Evolutionary conservation across 2,329 filamentous ascomycete genomes (phyloP).

Genomic region (Akanthomyces uredinophilus): DNA sequence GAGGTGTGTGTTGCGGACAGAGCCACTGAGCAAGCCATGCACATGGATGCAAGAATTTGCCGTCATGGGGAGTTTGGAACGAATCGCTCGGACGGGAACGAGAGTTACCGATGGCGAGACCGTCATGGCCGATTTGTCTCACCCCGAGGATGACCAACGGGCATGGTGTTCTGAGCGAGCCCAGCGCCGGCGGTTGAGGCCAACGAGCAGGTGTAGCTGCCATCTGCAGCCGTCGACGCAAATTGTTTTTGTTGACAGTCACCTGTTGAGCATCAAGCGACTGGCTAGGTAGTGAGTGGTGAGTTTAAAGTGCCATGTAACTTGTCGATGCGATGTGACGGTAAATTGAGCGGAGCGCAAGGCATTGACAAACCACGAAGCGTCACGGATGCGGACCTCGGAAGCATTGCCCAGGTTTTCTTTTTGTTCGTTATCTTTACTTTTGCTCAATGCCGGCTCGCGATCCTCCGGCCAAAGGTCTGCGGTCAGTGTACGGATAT

Average conservation of each 20-base stretch:
- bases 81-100: too few species aligned
- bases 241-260: not conserved
- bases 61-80: not conserved
- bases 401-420: not conserved
- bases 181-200: not conserved
- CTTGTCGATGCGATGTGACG: not conserved
- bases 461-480: conserved; percentile 41
- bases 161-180: not conserved
- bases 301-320: not conserved
- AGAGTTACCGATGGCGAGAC: not conserved
- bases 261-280: not conserved
- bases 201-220: not conserved
- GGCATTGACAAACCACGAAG: not conserved
- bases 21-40: not conserved
- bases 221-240: not conserved
- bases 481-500: not conserved
- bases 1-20: not conserved
- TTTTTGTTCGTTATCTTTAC: conserved; percentile 18
- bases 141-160: not conserved
- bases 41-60: not conserved
- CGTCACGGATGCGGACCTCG: not conserved
- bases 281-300: not conserved
- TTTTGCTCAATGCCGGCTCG: conserved; percentile 47
- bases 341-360: not conserved
- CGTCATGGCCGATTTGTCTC: not conserved